Evolutionary conservation across 202 grass and related monocot species (phyloP).

Genomic region (Saccharum hybrid): DNA sequence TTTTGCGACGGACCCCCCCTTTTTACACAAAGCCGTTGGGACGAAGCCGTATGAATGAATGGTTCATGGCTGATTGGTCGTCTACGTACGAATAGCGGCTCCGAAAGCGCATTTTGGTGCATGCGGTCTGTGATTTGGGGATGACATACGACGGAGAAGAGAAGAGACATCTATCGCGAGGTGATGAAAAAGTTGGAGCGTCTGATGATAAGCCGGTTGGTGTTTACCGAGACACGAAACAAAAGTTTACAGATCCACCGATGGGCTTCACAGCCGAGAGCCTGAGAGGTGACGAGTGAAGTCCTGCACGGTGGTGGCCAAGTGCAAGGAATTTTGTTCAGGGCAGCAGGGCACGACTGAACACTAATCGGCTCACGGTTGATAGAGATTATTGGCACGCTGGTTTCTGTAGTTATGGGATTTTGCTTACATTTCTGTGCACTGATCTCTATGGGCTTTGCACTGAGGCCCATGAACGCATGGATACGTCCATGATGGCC

Average conservation of each 20-base stretch:
- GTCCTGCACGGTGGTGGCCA: too few relatives aligned
- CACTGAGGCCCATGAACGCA: neutral
- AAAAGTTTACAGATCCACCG: neutral
- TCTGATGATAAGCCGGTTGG: neutral
- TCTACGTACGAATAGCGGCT: neutral
- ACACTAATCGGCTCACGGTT: too few relatives aligned
- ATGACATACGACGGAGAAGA: neutral
- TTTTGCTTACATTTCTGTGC: neutral
- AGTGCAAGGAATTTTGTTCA: too few relatives aligned
- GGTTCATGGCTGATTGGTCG: neutral
- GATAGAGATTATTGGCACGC: too few relatives aligned
- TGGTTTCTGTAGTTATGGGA: too few relatives aligned
- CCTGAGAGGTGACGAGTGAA: too few relatives aligned
- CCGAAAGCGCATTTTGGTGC: conserved; percentile 16
- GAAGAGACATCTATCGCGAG: neutral
- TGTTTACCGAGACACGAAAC: conserved; percentile 24
- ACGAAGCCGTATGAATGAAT: neutral
- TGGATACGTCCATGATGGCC: neutral
- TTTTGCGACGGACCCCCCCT: conserved; percentile 1
- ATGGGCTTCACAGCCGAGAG: too few relatives aligned
- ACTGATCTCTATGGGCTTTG: neutral
- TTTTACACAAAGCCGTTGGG: neutral
- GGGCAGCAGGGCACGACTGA: too few relatives aligned
- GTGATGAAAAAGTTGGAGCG: neutral
- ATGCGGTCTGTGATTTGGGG: neutral